Percentiles rank a stretch among this genome's conserved stretches.
phyloP scores from a whole-genome alignment of 2,329 filamentous ascomycete genomes.

The Fusarium tjaetaba region DNA sequence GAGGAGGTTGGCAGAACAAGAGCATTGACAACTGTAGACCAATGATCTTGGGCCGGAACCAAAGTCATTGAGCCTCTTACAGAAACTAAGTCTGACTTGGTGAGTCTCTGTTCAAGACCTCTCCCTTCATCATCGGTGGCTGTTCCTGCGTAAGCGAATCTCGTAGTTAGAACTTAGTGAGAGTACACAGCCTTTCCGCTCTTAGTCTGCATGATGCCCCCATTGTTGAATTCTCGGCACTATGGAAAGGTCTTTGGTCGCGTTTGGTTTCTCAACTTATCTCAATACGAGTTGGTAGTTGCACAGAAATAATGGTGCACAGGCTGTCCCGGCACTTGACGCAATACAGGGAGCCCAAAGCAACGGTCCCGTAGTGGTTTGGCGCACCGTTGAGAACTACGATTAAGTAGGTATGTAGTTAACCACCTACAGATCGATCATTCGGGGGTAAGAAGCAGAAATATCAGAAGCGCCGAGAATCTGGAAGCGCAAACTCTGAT shows the following conservation, averaged over 20 bases:
- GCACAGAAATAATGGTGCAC: conserved; percentile 29
- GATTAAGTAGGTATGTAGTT: background rate
- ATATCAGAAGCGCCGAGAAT: conserved; percentile 23
- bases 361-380: conserved; percentile 29
- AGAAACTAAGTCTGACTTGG: background rate
- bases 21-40: conserved; percentile 25
- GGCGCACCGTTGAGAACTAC: conserved; percentile 35
- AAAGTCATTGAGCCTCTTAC: background rate
- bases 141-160: conserved; percentile 38
- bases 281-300: conserved; percentile 41
- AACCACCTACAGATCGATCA: conserved; percentile 4
- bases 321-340: conserved; percentile 32
- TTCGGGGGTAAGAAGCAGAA: conserved; percentile 2
- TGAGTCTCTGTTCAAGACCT: background rate
- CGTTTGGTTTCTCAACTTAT: conserved; percentile 34
- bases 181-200: conserved; percentile 25
- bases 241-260: conserved; percentile 13
- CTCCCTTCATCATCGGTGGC: conserved; percentile 11
- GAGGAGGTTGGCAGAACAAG: conserved; percentile 39
- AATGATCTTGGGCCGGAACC: background rate
- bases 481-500: conserved; percentile 40
- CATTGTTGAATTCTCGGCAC: conserved; percentile 20
- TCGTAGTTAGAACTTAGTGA: conserved; percentile 35
- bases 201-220: conserved; percentile 26
- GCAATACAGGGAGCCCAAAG: conserved; percentile 29